Base-by-base conservation (phyloP, 495 filamentous ascomycete species). In the Neurospora sublineolata region DNA sequence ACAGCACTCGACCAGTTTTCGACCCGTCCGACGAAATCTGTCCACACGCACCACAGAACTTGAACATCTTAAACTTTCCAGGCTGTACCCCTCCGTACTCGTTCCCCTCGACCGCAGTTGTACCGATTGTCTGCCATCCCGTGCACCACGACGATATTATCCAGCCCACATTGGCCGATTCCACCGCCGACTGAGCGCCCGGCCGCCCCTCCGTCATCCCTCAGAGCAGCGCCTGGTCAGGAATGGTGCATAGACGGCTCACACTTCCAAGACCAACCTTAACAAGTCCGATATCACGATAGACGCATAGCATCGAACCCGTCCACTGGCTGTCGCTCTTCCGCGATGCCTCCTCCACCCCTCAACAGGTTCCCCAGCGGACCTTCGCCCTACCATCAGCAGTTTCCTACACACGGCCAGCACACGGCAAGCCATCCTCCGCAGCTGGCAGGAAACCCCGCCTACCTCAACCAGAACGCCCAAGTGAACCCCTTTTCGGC, bases 401-500 rank as follows among this genome's bases (percentile, higher is more conserved):
- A 84, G 58, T 85, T 82, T 68, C 79, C 82, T 0, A 74, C 78
- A 23, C 84, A 86, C 73, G 77, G 76, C 71, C 82, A 83, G 73
- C 82, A 83, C 75, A 73, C 82, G 69, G 73, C 83, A 14, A 76
- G 72, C 70, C 83, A 84, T 68, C 81, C 79, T 70, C 82, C 79
- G 37, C 79, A 71, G 42, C 40, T 83, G 18, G 77, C 81, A 27
- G 74, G 76, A 20, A 81, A 80, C 70, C 76, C 80, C 1, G 78
- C 78, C 16, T 84, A 84, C 72, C 77, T 85, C 72, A 90, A 89
- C 76, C 85, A 88, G 42, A 90, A 88, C 76, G 86, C 86, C 68
- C 91, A 86, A 78, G 86, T 87, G 74, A 92, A 90, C 73, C 89
- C 89, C 0, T 94, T 93, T 77, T 84, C 86, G 7, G 84, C 84